These are phyloP conservation scores for Clathrospora elynae DNA, from an alignment of 2,329 filamentous ascomycete genomes.

Conservation along the genomic window DNA sequence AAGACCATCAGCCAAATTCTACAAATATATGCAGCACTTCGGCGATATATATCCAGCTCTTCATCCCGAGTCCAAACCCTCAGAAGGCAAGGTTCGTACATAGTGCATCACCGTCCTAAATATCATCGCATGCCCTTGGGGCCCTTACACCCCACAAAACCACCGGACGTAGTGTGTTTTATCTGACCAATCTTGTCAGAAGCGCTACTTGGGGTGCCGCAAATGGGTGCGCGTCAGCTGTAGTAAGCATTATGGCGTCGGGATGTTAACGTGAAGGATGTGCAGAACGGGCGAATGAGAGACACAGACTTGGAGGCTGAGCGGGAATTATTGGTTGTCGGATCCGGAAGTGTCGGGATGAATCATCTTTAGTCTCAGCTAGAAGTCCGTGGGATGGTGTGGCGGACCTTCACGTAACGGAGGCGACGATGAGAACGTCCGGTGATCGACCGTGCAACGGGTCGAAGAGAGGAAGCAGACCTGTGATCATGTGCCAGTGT, in stretches of 20 bases:
- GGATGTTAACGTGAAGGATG: conserved; percentile 21
- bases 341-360: conserved; percentile 24
- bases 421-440: neutral
- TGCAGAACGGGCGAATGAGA: conserved; percentile 27
- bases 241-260: conserved; percentile 34
- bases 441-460: neutral
- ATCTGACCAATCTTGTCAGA: conserved; percentile 29
- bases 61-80: conserved; percentile 16
- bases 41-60: conserved; percentile 11
- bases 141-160: conserved; percentile 13
- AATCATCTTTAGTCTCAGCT: conserved; percentile 26
- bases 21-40: no score
- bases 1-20: no score
- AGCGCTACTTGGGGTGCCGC: conserved; percentile 15
- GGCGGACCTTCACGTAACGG: conserved; percentile 4
- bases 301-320: conserved; percentile 19
- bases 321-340: conserved; percentile 24
- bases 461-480: neutral
- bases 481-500: no score
- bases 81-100: conserved; percentile 20
- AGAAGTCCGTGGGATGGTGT: conserved; percentile 30
- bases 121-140: conserved; percentile 14
- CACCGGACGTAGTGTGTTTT: conserved; percentile 11
- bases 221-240: conserved; percentile 13
- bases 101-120: conserved; percentile 18